These are phyloP conservation scores for Periconia sp. DNA, from an alignment of 2,329 filamentous ascomycete species.

Conservation along the genomic window DNA sequence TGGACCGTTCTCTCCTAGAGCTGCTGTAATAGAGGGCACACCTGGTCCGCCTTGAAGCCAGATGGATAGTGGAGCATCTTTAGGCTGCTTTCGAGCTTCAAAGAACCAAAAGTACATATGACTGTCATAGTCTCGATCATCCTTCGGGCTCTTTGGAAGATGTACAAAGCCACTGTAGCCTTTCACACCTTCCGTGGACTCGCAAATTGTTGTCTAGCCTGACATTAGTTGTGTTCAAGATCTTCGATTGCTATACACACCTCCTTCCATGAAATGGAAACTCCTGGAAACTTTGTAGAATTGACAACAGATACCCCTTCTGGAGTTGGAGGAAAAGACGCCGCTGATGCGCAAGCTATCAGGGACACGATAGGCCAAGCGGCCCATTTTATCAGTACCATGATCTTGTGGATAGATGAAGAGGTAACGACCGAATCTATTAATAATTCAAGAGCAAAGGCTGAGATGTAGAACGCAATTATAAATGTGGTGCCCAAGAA, in stretches of 20 bases:
- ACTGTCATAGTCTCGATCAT: constrained; percentile 53
- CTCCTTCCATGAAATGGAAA: constrained; percentile 47
- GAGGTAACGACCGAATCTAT: too few species aligned
- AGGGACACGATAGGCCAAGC: too few species aligned
- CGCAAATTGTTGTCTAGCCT: constrained; percentile 53
- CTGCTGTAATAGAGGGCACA: constrained; percentile 39
- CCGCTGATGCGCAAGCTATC: constrained; percentile 6
- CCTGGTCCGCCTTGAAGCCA: constrained; percentile 67
- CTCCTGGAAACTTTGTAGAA: constrained; percentile 16
- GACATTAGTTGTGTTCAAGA: constrained; percentile 2
- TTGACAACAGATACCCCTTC: constrained; percentile 13
- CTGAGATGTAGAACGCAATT: too few species aligned
- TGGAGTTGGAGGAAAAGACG: constrained; percentile 16
- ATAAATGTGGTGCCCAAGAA: too few species aligned
- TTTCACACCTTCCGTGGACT: constrained; percentile 60
- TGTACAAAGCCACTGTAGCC: constrained; percentile 65
- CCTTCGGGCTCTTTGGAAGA: constrained; percentile 52
- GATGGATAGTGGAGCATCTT: constrained; percentile 60
- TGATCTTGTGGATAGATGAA: too few species aligned
- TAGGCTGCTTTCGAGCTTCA: constrained; percentile 59
- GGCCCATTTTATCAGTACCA: too few species aligned
- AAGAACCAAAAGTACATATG: constrained; percentile 70
- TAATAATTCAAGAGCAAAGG: too few species aligned
- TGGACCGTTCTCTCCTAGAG: constrained; percentile 54
- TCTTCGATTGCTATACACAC: constrained; percentile 18